These are phyloP conservation scores for Phytophthora litchii DNA, from an alignment of 352 stramenopile genomes.

Conservation along the genomic window DNA sequence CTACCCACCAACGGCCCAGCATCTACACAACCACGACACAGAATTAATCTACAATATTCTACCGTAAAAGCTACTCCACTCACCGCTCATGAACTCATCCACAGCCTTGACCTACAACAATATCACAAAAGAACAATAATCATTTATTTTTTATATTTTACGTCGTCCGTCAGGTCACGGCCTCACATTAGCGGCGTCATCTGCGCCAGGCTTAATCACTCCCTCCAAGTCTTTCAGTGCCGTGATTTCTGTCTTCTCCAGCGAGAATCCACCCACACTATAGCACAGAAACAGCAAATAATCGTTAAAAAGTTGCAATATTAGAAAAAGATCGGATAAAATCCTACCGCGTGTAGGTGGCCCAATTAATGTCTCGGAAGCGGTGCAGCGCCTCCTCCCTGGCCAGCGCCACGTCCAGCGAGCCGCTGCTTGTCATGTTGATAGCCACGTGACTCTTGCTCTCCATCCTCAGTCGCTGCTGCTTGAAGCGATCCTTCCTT, in stretches of 20 bases:
- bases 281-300: background rate
- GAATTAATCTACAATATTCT: background rate
- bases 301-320: slow-evolving; percentile 9
- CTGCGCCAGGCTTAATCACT: slow-evolving; percentile 65
- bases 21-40: slow-evolving; percentile 39
- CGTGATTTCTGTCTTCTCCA: slow-evolving; percentile 87
- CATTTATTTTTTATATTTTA: slow-evolving; percentile 2
- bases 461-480: slow-evolving; percentile 41
- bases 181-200: slow-evolving; percentile 59
- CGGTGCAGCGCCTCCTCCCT: slow-evolving; percentile 85
- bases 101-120: slow-evolving; percentile 60
- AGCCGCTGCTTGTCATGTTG: slow-evolving; percentile 59
- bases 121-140: slow-evolving; percentile 23
- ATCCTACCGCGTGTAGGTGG: slow-evolving; percentile 81
- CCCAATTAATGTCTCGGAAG: slow-evolving; percentile 92
- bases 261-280: slow-evolving; percentile 77
- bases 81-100: slow-evolving; percentile 73
- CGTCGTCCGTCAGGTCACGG: background rate
- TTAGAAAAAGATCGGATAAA: slow-evolving; percentile 5
- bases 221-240: slow-evolving; percentile 86
- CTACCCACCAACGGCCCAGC: slow-evolving; percentile 62
- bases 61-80: background rate
- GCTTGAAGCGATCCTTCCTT: slow-evolving; percentile 42
- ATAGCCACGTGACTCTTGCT: slow-evolving; percentile 71
- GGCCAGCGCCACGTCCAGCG: slow-evolving; percentile 75